Conservation (phyloP, 305 asterid genomes). For the Plantago lanceolata region DNA sequence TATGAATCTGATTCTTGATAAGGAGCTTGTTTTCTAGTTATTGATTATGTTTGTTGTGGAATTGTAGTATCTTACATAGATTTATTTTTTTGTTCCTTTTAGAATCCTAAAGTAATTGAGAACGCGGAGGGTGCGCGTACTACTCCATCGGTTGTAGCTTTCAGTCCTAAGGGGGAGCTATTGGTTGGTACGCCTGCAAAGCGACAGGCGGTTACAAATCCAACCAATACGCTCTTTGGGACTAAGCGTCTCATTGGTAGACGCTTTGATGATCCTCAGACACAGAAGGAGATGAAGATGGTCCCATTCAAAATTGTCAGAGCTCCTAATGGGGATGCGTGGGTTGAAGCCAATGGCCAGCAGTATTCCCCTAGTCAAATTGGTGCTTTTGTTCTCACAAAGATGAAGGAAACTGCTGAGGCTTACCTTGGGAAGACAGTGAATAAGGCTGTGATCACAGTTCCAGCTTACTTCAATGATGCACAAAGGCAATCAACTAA, state of each 20-base stretch:
- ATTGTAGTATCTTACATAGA: too few species aligned
- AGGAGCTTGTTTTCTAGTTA: not conserved
- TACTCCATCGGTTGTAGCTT: conserved; percentile 54
- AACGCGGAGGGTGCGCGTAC: conserved; percentile 53
- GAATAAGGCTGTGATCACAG: conserved; percentile 49
- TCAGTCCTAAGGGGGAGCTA: conserved; percentile 47
- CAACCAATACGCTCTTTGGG: conserved; percentile 42
- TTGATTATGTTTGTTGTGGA: not conserved
- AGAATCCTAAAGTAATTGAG: conserved; percentile 45
- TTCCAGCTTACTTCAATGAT: conserved; percentile 58
- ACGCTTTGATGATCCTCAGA: conserved; percentile 49
- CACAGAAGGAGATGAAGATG: conserved; percentile 56
- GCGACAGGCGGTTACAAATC: conserved; percentile 55
- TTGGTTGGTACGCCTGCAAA: conserved; percentile 56
- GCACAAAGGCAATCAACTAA: conserved; percentile 61
- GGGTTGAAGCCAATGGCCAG: conserved; percentile 52
- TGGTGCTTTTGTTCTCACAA: conserved; percentile 45
- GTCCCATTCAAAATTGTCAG: conserved; percentile 45
- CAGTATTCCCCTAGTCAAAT: conserved; percentile 49
- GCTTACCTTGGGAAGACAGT: conserved; percentile 48
- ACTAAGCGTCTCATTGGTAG: conserved; percentile 55
- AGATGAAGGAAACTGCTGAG: conserved; percentile 60
- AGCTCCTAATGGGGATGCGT: conserved; percentile 56
- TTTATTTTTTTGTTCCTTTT: conserved; percentile 3
- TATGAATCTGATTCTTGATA: not conserved